phyloP scores from a whole-genome alignment of 768 basidiomycete genomes.

The Suillus occidentalis region DNA sequence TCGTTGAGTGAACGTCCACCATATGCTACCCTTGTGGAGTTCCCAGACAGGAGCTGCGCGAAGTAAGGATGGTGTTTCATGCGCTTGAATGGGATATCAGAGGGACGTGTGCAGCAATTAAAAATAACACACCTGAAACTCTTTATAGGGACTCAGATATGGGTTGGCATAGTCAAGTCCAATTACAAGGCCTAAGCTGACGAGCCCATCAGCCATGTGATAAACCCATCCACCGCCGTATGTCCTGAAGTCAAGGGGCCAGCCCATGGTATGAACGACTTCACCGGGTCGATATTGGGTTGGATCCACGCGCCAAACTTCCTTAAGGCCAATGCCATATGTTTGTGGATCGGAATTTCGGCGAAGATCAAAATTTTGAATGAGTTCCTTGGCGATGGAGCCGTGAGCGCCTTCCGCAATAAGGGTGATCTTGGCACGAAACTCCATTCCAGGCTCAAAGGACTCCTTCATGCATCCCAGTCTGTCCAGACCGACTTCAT shows the following conservation, averaged over 20 bases:
- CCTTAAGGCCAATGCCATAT: constrained; percentile 94
- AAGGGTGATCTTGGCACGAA: constrained; percentile 87
- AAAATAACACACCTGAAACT: constrained; percentile 71
- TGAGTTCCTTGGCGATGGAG: constrained; percentile 77
- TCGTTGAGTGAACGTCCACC: constrained; percentile 90
- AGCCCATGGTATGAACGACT: constrained; percentile 93
- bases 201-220: constrained; percentile 91
- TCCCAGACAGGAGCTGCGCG: constrained; percentile 71
- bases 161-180: constrained; percentile 96
- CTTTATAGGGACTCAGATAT: constrained; percentile 86
- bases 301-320: constrained; percentile 89
- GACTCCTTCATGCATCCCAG: constrained; percentile 73
- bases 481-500: constrained; percentile 90
- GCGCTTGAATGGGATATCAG: constrained; percentile 42
- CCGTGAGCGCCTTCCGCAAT: constrained; percentile 97
- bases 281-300: constrained; percentile 61
- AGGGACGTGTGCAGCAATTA: neutral
- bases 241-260: constrained; percentile 81
- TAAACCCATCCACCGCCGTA: constrained; percentile 91
- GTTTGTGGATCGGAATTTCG: constrained; percentile 79
- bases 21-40: constrained; percentile 79
- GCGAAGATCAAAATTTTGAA: constrained; percentile 73
- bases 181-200: constrained; percentile 88
- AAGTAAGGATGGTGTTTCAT: constrained; percentile 99
- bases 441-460: constrained; percentile 97